Evolutionary conservation across 1,139 yeast genomes (phyloP).

Genomic region (Zygosaccharomyces sapae): DNA sequence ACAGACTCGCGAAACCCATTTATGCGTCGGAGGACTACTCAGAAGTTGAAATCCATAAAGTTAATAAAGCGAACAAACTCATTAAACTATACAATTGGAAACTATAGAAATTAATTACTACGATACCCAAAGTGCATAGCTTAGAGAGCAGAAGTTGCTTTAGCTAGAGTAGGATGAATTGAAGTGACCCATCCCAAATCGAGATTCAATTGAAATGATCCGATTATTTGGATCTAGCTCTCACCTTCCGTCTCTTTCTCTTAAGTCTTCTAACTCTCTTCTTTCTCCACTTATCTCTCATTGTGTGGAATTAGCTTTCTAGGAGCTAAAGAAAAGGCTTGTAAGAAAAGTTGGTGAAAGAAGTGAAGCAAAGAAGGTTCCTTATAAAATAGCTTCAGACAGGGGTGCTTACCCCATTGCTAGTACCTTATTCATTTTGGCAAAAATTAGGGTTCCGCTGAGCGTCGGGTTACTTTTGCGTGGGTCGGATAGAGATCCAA

Average conservation of each 20-base stretch:
- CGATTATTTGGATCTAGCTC: constrained; percentile 98
- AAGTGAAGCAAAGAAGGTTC: neutral
- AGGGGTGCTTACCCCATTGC: constrained; percentile 1
- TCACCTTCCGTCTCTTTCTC: constrained; percentile 99
- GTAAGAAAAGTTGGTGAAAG: constrained; percentile 5
- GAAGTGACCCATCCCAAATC: neutral
- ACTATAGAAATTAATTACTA: constrained; percentile 3
- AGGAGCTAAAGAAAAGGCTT: constrained; percentile 12
- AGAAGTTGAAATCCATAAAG: neutral
- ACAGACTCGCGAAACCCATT: no score
- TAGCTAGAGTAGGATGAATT: neutral
- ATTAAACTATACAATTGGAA: constrained; percentile 8
- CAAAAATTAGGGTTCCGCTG: constrained; percentile 1
- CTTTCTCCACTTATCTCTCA: constrained; percentile 98
- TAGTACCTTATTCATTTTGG: neutral
- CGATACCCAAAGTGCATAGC: constrained; percentile 3
- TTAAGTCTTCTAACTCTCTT: constrained; percentile 99
- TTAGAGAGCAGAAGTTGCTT: constrained; percentile 3
- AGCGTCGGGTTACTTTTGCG: constrained; percentile 3
- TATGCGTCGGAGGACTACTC: no score
- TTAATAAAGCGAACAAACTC: constrained; percentile 7
- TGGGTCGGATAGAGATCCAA: neutral
- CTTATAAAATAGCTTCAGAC: constrained; percentile 5
- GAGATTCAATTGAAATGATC: constrained; percentile 36
- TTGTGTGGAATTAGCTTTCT: constrained; percentile 36